These are phyloP conservation scores for Xylaria venustula DNA, from an alignment of 495 filamentous ascomycete species.

Conservation along the genomic window DNA sequence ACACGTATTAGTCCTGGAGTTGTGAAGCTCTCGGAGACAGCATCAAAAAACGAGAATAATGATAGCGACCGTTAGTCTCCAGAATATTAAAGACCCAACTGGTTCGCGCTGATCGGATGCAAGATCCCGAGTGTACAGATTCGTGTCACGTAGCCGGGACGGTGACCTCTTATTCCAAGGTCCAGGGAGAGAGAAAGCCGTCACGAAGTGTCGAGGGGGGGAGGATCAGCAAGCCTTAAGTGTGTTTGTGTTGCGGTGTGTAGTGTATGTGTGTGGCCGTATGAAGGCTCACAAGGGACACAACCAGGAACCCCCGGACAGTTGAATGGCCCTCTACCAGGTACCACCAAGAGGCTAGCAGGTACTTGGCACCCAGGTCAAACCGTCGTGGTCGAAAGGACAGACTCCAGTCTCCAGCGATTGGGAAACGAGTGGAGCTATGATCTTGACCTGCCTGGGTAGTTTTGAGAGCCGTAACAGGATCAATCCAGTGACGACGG, in stretches of 20 bases:
- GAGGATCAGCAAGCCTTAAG: constrained; percentile 80
- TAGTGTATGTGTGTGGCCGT: constrained; percentile 66
- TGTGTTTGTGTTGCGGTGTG: constrained; percentile 61
- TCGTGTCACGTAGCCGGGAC: constrained; percentile 35
- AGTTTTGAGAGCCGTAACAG: constrained; percentile 20
- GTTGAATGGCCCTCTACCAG: constrained; percentile 19
- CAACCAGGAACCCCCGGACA: constrained; percentile 33
- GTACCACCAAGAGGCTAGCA: constrained; percentile 21
- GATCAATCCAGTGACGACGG: constrained; percentile 43
- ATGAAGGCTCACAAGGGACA: constrained; percentile 34
- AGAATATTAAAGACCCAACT: constrained; percentile 22
- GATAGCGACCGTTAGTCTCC: neutral
- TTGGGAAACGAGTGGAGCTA: constrained; percentile 41
- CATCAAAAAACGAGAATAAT: neutral
- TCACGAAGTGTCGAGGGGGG: constrained; percentile 53
- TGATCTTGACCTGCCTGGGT: constrained; percentile 27
- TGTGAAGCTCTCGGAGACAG: constrained; percentile 3
- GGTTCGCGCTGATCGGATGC: constrained; percentile 53
- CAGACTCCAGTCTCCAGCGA: constrained; percentile 32
- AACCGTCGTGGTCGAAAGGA: constrained; percentile 42
- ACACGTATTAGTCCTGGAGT: constrained; percentile 1
- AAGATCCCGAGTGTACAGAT: constrained; percentile 45
- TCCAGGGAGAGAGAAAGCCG: constrained; percentile 40
- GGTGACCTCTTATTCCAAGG: constrained; percentile 29
- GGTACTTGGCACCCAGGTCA: constrained; percentile 32